Evolutionary conservation across 2,329 filamentous ascomycete species (phyloP).

Genomic region (Botrytis fragariae): DNA sequence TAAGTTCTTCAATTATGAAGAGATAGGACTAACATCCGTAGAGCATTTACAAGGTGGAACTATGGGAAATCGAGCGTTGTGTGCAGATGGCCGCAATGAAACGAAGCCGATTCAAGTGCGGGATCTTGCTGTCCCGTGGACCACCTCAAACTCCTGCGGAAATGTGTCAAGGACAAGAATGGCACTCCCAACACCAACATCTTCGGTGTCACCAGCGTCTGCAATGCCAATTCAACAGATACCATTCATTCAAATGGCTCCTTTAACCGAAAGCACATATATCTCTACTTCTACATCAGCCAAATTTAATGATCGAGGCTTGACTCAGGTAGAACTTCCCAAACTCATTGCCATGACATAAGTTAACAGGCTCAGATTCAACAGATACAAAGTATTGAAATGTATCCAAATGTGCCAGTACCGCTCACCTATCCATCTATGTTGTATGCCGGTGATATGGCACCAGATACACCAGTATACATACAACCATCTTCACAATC

Average conservation of each 20-base stretch:
- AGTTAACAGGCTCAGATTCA: background rate
- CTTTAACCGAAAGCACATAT: background rate
- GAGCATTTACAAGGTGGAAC: constrained; percentile 28
- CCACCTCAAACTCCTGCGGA: background rate
- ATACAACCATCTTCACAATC: background rate
- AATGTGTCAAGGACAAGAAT: background rate
- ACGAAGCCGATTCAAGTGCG: constrained; percentile 24
- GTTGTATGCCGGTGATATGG: constrained; percentile 20
- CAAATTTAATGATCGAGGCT: background rate
- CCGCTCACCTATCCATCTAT: background rate
- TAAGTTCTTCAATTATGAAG: constrained; percentile 20
- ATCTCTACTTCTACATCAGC: background rate
- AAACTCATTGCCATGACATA: background rate
- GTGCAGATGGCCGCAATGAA: constrained; percentile 33
- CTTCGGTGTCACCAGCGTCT: background rate
- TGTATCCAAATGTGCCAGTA: background rate
- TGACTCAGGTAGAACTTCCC: background rate
- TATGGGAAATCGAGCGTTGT: constrained; percentile 25
- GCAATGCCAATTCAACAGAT: background rate
- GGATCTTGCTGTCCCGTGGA: constrained; percentile 2
- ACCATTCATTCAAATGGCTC: background rate
- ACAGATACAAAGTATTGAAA: background rate
- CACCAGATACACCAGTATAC: constrained; percentile 17
- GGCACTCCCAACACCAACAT: background rate
- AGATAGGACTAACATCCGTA: constrained; percentile 14